These are phyloP conservation scores for Colletotrichum tamarilloi DNA, from an alignment of 2,329 filamentous ascomycete species.

Conservation along the genomic window DNA sequence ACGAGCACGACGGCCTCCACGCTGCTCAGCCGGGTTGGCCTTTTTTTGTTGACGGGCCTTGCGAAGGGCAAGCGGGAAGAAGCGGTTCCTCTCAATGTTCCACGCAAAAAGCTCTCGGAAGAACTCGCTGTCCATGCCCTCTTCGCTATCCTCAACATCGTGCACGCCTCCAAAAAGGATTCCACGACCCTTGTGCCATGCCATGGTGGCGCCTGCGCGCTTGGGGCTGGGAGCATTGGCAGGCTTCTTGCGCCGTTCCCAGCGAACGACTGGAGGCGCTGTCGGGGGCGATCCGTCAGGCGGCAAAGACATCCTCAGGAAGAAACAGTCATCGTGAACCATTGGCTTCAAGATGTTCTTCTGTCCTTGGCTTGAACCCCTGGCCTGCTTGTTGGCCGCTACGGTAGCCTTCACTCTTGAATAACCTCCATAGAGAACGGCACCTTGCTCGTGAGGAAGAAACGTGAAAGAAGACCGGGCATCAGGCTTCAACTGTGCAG, in stretches of 20 bases:
- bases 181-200: constrained; percentile 91
- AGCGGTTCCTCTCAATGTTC: constrained; percentile 95
- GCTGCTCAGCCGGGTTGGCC: constrained; percentile 66
- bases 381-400: constrained; percentile 70
- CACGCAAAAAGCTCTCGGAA: constrained; percentile 93
- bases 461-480: constrained; percentile 92
- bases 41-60: constrained; percentile 77
- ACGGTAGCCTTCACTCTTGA: constrained; percentile 85
- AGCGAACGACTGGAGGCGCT: constrained; percentile 79
- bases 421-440: constrained; percentile 93
- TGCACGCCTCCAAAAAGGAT: constrained; percentile 96
- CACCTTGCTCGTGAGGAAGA: constrained; percentile 89
- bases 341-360: constrained; percentile 85
- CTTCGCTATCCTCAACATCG: constrained; percentile 90
- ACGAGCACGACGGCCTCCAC: constrained; percentile 74
- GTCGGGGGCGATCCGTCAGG: constrained; percentile 72
- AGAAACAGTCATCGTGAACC: constrained; percentile 96
- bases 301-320: constrained; percentile 82
- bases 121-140: constrained; percentile 97
- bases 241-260: constrained; percentile 94
- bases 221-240: constrained; percentile 87
- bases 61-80: constrained; percentile 84
- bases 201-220: constrained; percentile 92
- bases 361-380: constrained; percentile 69
- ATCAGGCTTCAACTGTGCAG: constrained; percentile 88